Percentiles rank a stretch among this genome's conserved stretches.
phyloP scores from a whole-genome alignment of 352 stramenopile species.

The Globisporangium okanoganense region DNA sequence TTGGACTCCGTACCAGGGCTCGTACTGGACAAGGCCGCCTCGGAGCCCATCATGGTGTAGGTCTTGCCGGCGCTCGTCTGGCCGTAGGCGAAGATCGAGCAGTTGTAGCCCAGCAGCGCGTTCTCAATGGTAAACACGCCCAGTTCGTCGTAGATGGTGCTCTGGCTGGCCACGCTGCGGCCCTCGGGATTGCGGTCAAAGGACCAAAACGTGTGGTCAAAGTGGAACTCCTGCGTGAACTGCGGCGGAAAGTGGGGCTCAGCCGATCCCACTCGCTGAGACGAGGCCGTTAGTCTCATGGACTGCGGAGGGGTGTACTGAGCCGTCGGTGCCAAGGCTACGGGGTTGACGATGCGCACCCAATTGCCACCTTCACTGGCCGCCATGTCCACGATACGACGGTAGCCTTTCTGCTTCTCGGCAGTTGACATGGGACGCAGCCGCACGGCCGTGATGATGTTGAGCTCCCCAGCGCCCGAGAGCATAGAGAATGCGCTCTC shows the following conservation, averaged over 20 bases:
- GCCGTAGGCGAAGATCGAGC: constrained; percentile 73
- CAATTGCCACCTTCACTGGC: constrained; percentile 26
- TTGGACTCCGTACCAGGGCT: neutral
- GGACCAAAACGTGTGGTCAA: constrained; percentile 77
- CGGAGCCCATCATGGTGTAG: constrained; percentile 59
- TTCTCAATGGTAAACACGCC: constrained; percentile 52
- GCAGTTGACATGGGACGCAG: constrained; percentile 64
- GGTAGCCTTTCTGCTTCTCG: constrained; percentile 58
- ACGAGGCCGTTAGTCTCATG: neutral
- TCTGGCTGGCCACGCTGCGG: constrained; percentile 40
- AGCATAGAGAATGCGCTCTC: constrained; percentile 14
- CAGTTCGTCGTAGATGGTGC: constrained; percentile 52
- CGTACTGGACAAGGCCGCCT: constrained; percentile 3
- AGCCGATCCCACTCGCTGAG: neutral
- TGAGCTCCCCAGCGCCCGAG: constrained; percentile 17
- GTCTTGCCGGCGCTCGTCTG: constrained; percentile 75
- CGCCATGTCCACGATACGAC: constrained; percentile 57
- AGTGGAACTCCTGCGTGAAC: constrained; percentile 70
- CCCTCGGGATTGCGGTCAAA: constrained; percentile 29
- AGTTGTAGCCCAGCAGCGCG: constrained; percentile 61
- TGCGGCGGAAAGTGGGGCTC: constrained; percentile 32
- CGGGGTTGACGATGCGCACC: constrained; percentile 60
- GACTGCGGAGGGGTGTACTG: constrained; percentile 7
- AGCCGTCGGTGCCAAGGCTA: constrained; percentile 23
- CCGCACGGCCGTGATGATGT: constrained; percentile 68